phyloP scores from a whole-genome alignment of 2,329 filamentous ascomycete species.

The Verticillium tricorpus region DNA sequence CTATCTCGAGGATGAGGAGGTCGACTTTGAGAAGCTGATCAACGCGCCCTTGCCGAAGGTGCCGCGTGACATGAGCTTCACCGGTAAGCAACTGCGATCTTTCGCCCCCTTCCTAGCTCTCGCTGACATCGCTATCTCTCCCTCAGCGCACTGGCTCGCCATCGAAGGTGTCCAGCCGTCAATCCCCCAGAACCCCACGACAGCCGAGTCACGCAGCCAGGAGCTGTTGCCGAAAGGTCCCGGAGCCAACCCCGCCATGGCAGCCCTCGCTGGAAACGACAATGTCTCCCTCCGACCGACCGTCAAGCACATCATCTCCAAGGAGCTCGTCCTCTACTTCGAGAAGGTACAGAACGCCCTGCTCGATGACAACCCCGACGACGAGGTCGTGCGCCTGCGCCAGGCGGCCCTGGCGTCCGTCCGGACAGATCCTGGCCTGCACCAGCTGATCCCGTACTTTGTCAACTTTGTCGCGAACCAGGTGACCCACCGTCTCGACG shows the following conservation, averaged over 20 bases:
- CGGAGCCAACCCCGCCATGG: conserved; percentile 79
- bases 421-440: conserved; percentile 82
- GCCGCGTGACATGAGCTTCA: conserved; percentile 87
- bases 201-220: conserved; percentile 74
- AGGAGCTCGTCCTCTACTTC: conserved; percentile 95
- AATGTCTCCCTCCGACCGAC: conserved; percentile 80
- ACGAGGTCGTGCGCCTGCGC: conserved; percentile 66
- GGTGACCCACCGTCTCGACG: conserved; percentile 88
- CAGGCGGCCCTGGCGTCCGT: conserved; percentile 82
- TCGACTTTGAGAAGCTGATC: conserved; percentile 98
- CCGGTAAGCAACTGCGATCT: conserved; percentile 51
- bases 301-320: conserved; percentile 93
- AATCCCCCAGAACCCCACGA: conserved; percentile 92
- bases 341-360: conserved; percentile 90
- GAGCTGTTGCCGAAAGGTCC: conserved; percentile 88
- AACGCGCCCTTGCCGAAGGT: conserved; percentile 95
- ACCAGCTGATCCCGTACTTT: conserved; percentile 95
- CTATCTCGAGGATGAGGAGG: conserved; percentile 97
- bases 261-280: conserved; percentile 78
- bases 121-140: conserved; percentile 13
- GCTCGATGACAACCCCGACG: conserved; percentile 81
- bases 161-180: conserved; percentile 96
- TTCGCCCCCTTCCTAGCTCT: neutral
- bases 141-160: conserved; percentile 86
- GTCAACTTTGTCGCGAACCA: conserved; percentile 94